phyloP scores from a whole-genome alignment of 2,329 filamentous ascomycete species.

The Fusarium ambrosium region DNA sequence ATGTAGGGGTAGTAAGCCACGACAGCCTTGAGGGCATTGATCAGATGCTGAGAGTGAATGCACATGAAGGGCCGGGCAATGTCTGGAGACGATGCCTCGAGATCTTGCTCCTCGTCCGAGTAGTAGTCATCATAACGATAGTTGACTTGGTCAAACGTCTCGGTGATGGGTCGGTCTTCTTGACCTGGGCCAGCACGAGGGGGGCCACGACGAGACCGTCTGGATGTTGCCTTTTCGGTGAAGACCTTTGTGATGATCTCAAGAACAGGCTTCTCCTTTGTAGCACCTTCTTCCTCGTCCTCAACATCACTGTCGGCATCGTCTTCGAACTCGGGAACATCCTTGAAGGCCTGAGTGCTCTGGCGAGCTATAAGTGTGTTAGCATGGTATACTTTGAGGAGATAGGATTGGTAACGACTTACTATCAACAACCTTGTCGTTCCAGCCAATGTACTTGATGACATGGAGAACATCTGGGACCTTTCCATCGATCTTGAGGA shows the following conservation, averaged over 20 bases:
- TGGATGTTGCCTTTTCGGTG: conserved; percentile 18
- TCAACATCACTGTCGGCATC: conserved; percentile 41
- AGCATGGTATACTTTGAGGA: background rate
- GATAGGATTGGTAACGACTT: conserved; percentile 29
- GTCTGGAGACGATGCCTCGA: conserved; percentile 45
- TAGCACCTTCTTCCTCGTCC: conserved; percentile 21
- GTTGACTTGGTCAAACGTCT: conserved; percentile 43
- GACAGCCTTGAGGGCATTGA: conserved; percentile 62
- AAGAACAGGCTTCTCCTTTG: conserved; percentile 53
- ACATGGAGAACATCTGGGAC: conserved; percentile 59
- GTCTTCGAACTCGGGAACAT: conserved; percentile 48
- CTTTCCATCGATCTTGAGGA: conserved; percentile 51
- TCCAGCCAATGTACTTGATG: conserved; percentile 55
- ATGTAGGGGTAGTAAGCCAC: conserved; percentile 63
- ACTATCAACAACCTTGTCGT: conserved; percentile 54
- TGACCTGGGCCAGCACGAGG: conserved; percentile 15
- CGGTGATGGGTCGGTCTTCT: conserved; percentile 48
- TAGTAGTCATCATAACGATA: conserved; percentile 46
- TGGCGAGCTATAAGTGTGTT: conserved; percentile 51
- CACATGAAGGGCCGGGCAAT: conserved; percentile 56
- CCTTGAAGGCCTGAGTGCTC: conserved; percentile 55
- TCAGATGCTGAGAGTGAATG: conserved; percentile 60
- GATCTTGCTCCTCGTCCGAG: conserved; percentile 41
- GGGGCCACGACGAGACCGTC: conserved; percentile 12
- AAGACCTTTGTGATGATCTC: conserved; percentile 60